Percentiles rank a stretch among this genome's conserved stretches.
Conservation (phyloP, 371 early-diverging fungal genomes). For the Rhizopus microsporus region DNA sequence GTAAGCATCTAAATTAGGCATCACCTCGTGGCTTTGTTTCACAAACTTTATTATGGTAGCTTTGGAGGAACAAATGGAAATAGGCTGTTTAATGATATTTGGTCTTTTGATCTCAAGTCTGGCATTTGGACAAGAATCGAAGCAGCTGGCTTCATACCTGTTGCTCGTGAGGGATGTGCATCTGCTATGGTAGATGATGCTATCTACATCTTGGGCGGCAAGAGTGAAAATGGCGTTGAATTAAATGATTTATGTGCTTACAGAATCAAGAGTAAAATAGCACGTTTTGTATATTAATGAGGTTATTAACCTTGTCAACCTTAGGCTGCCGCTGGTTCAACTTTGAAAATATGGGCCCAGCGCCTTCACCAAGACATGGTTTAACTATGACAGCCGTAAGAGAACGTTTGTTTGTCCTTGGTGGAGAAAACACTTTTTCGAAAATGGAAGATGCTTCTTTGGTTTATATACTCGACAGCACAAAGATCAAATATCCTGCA, state of each 20-base stretch:
- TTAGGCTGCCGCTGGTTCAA: constrained; percentile 61
- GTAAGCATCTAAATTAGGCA: constrained; percentile 41
- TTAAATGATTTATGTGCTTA: constrained; percentile 75
- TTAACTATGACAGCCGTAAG: constrained; percentile 65
- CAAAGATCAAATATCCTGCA: constrained; percentile 71
- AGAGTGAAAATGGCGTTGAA: constrained; percentile 58
- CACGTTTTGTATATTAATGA: not conserved
- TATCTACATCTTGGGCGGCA: constrained; percentile 78
- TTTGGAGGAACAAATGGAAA: constrained; percentile 79
- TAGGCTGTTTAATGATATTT: constrained; percentile 72
- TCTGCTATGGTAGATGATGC: constrained; percentile 72
- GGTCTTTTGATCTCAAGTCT: constrained; percentile 65
- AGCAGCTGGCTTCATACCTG: constrained; percentile 66
- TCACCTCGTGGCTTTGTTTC: constrained; percentile 24
- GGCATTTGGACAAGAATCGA: constrained; percentile 62
- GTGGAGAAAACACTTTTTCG: constrained; percentile 59
- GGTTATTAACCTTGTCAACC: not conserved
- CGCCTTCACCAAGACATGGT: constrained; percentile 67
- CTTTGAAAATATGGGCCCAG: constrained; percentile 72
- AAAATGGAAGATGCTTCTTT: constrained; percentile 54
- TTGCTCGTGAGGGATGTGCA: constrained; percentile 68
- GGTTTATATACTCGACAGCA: constrained; percentile 70
- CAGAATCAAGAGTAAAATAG: constrained; percentile 59
- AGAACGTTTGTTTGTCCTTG: constrained; percentile 65
- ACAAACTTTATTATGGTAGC: constrained; percentile 31